phyloP scores from a whole-genome alignment of 495 filamentous ascomycete species.

The Neurospora sp. region DNA sequence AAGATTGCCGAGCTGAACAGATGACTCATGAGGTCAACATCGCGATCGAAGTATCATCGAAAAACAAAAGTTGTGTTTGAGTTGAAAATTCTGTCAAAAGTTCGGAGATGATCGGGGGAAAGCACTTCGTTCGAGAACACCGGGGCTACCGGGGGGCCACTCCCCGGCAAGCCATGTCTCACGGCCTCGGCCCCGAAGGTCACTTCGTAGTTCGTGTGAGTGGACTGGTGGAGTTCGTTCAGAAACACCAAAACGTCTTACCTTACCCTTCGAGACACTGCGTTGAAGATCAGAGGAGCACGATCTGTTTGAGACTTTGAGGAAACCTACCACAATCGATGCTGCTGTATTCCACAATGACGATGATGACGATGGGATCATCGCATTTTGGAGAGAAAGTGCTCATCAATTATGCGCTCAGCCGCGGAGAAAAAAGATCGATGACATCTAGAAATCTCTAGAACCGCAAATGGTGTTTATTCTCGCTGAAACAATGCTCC shows the following conservation, averaged over 20 bases:
- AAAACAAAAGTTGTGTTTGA: neutral
- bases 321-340: neutral
- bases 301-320: neutral
- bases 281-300: neutral
- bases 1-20: neutral
- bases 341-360: neutral
- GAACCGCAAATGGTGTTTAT: neutral
- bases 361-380: neutral
- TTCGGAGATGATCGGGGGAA: neutral
- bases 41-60: neutral
- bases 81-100: neutral
- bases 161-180: neutral
- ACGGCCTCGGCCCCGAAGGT: neutral
- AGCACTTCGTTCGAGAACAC: neutral
- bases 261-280: neutral
- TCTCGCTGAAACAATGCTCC: neutral
- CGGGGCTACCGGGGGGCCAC: neutral
- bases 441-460: neutral
- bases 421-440: neutral
- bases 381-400: neutral
- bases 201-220: neutral
- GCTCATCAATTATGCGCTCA: neutral
- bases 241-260: neutral
- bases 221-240: neutral
- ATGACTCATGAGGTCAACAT: neutral